Evolutionary conservation across 2,329 filamentous ascomycete genomes (phyloP).

Genomic region (Phoma sp.): DNA sequence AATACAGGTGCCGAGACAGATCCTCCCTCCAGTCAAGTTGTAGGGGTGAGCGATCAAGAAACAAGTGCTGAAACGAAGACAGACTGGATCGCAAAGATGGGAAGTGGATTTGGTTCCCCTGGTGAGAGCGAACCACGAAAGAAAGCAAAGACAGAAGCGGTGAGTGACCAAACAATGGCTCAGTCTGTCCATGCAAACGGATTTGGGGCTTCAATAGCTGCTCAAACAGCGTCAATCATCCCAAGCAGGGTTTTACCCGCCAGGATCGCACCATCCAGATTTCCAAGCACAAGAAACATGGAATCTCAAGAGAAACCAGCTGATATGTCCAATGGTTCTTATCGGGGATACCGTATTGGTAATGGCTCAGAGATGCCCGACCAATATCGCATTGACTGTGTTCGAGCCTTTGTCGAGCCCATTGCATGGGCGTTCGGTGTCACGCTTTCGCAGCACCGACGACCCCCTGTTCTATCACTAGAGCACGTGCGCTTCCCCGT

Average conservation of each 20-base stretch:
- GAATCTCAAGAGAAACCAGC: slow-evolving; percentile 27
- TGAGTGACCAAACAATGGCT: slow-evolving; percentile 20
- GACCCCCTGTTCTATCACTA: slow-evolving; percentile 57
- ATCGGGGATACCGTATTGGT: slow-evolving; percentile 66
- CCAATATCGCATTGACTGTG: slow-evolving; percentile 62
- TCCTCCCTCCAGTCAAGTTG: not conserved
- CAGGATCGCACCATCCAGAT: slow-evolving; percentile 37
- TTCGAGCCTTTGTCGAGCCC: slow-evolving; percentile 65
- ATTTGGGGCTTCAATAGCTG: slow-evolving; percentile 11
- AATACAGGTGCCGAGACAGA: slow-evolving; percentile 6
- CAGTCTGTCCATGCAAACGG: slow-evolving; percentile 20
- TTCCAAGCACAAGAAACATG: slow-evolving; percentile 33
- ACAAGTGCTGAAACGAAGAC: slow-evolving; percentile 20
- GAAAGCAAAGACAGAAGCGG: slow-evolving; percentile 47
- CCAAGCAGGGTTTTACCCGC: slow-evolving; percentile 39
- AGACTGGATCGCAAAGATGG: slow-evolving; percentile 18
- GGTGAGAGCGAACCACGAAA: slow-evolving; percentile 45
- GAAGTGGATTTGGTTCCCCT: slow-evolving; percentile 17
- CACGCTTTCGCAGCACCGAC: slow-evolving; percentile 57
- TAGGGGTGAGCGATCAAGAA: slow-evolving; percentile 11
- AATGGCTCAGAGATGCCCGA: slow-evolving; percentile 67
- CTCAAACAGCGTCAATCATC: slow-evolving; percentile 19
- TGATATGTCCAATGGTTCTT: slow-evolving; percentile 50
- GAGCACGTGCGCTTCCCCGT: slow-evolving; percentile 63
- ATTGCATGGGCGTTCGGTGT: slow-evolving; percentile 66